These are phyloP conservation scores for Clarireedia sp. DNA, from an alignment of 2,329 filamentous ascomycete species.

Conservation along the genomic window DNA sequence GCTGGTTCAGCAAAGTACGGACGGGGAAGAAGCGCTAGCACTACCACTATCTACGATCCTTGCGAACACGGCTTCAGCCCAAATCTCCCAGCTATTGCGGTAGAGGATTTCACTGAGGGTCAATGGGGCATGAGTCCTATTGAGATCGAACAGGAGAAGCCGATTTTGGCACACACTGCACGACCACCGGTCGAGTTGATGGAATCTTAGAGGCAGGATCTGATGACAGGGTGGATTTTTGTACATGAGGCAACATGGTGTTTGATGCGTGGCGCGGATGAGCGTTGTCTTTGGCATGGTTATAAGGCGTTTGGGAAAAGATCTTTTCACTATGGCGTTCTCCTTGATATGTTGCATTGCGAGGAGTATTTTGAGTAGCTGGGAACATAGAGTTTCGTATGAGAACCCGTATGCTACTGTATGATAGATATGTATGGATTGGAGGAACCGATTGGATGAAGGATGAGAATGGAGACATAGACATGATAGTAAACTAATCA, in stretches of 20 bases:
- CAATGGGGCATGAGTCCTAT: slow-evolving; percentile 37
- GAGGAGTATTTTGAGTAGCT: slow-evolving; percentile 1
- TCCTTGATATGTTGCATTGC: neutral
- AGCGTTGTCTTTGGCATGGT: neutral
- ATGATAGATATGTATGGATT: neutral
- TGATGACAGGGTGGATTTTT: neutral
- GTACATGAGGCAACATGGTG: slow-evolving; percentile 2
- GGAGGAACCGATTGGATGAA: neutral
- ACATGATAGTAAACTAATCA: too few relatives aligned
- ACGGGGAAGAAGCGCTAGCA: slow-evolving; percentile 49
- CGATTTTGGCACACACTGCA: slow-evolving; percentile 51
- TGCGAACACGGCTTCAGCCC: slow-evolving; percentile 46
- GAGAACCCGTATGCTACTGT: neutral
- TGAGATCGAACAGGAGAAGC: slow-evolving; percentile 31
- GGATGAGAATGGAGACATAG: neutral
- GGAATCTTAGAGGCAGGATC: slow-evolving; percentile 20
- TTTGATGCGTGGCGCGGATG: neutral
- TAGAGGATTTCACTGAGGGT: slow-evolving; percentile 55
- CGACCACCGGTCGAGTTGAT: slow-evolving; percentile 61
- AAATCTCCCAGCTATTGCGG: slow-evolving; percentile 54
- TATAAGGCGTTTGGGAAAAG: neutral
- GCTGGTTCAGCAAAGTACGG: slow-evolving; percentile 16
- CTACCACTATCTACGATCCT: slow-evolving; percentile 58
- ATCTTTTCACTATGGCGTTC: neutral
- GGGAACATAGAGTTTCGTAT: neutral